Evolutionary conservation across 2,329 filamentous ascomycete species (phyloP), one percentile per base, ranked within the genome.

Genomic region (Myriosclerotinia scirpicola): DNA sequence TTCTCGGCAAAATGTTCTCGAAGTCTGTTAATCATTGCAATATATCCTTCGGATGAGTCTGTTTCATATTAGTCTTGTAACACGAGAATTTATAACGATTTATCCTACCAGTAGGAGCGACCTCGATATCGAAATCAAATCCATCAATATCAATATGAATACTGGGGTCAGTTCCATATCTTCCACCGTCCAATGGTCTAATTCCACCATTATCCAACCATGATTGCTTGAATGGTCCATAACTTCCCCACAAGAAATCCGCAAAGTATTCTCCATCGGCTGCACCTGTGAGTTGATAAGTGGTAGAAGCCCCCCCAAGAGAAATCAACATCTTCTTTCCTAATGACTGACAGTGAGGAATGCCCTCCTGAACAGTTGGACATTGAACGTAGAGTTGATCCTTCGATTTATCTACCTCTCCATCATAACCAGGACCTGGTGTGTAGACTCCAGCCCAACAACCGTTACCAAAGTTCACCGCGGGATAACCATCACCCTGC

Each of bases 311-410:
- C n/a, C 73, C 78, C 62, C 80, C 80, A 11, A 81, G 70, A 6
- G 79, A 80, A 2, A 81, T 72, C 2, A 81, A 56, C 50, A 81
- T 73, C 70, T 79, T 81, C 74, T 80, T 81, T 46, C 74, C 75
- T 12, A 66, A 63, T 6, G 67, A 72, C 50, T 81, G 79, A 67
- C 80, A 81, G 17, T 75, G 73, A 40, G 77, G 76, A n/a, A 81
- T 75, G 62, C 77, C 77, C 26, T 75, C 69, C 60, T 77, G 76
- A 12, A 81, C 68, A 0, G 66, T 63, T 2, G 78, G 76, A 65
- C 80, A 81, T 59, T 75, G 71, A 5, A 66, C 71, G 53, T 74
- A 71, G 15, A 81, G 73, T 20, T 70, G 62, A 67, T 80, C 74
- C n/a, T 75, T 74, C 1, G 71, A 68, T 0, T 76, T 71, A 55